A percentile compares a stretch with the other conserved stretches of the same genome.
These are phyloP conservation scores for Lentinula raphanica DNA, from an alignment of 768 basidiomycete genomes.

Conservation along the genomic window DNA sequence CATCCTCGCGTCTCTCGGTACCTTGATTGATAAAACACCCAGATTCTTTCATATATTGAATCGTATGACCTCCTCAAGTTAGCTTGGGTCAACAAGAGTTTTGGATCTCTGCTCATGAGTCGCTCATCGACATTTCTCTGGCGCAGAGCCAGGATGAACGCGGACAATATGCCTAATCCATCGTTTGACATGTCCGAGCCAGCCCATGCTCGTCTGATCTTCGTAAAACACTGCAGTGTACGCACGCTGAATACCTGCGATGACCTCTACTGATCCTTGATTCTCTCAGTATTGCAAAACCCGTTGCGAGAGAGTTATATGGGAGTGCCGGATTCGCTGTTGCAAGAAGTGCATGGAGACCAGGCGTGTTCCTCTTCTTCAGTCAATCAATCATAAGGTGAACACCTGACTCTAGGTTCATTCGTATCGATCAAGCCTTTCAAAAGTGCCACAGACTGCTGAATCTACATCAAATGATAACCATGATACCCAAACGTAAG, in stretches of 20 bases:
- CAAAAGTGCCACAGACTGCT: too few relatives aligned
- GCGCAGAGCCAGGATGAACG: slow-evolving; percentile 20
- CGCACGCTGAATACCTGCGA: slow-evolving; percentile 1
- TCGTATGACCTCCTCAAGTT: slow-evolving; percentile 29
- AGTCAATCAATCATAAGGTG: too few relatives aligned
- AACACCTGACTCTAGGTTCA: too few relatives aligned
- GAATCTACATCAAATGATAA: background rate
- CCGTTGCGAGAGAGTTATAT: background rate
- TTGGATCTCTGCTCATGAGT: slow-evolving; percentile 20
- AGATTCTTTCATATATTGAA: slow-evolving; percentile 28
- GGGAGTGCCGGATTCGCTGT: background rate
- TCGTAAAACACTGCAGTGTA: slow-evolving; percentile 25
- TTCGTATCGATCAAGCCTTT: too few relatives aligned
- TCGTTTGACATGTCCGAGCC: slow-evolving; percentile 23
- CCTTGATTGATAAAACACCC: background rate
- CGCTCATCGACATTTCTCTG: slow-evolving; percentile 17
- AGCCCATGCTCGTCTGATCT: slow-evolving; percentile 24
- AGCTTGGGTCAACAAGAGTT: slow-evolving; percentile 24
- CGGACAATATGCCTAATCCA: slow-evolving; percentile 19
- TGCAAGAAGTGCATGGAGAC: background rate
- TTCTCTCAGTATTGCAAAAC: background rate
- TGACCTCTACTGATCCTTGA: background rate
- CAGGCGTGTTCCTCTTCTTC: too few relatives aligned
- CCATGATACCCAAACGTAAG: background rate
- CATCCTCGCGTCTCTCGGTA: background rate